Base-by-base conservation (phyloP, 2,329 filamentous ascomycete genomes). In the Davidsoniella virescens region DNA sequence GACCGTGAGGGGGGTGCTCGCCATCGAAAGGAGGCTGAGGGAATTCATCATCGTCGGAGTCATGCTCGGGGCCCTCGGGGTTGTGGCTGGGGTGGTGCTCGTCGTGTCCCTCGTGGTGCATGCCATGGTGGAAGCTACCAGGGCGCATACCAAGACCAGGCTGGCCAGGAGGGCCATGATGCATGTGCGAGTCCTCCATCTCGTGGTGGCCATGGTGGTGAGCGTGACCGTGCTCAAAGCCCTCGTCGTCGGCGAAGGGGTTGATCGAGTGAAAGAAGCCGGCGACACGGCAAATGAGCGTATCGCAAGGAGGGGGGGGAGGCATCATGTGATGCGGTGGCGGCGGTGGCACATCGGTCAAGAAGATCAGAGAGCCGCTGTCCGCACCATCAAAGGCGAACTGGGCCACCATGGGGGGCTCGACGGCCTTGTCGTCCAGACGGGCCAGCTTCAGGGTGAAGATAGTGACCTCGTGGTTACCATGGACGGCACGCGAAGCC, bases 341-440 rank as follows among this genome's bases (percentile, higher is more conserved):
- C 10, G 40, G 14, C 9, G 50, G 39, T 18, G 49, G 49, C 16
- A 42, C 38, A 14, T 52, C 50, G n/a, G 50, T 43, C 12, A 52
- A 36, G 12, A 46, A 52, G 25, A 52, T 47, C 41, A 52, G 43
- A 7, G 51, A 49, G 37, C 51, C 51, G 18, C 41, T 40, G 16
- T 49, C 47, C 6, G 47, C 33, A 17, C 51, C 47, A 17, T 52
- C 51, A 43, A 52, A 52, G 29, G 51, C 51, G 26, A 52, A 52
- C 37, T 50, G 51, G 9, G 51, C 46, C 14, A 49, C 37, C 41
- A 52, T 49, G 8, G 42, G 42, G 17, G 51, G 51, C 18, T 49
- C 46, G 16, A 52, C 47, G 10, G 9, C 18, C 25, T 50, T 52
- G 14, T 49, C 23, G 12, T 49, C 51, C 2, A 52, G 42, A 20